Conservation (phyloP, 2,329 filamentous ascomycete genomes). For the Pestalotiopsis sp. region DNA sequence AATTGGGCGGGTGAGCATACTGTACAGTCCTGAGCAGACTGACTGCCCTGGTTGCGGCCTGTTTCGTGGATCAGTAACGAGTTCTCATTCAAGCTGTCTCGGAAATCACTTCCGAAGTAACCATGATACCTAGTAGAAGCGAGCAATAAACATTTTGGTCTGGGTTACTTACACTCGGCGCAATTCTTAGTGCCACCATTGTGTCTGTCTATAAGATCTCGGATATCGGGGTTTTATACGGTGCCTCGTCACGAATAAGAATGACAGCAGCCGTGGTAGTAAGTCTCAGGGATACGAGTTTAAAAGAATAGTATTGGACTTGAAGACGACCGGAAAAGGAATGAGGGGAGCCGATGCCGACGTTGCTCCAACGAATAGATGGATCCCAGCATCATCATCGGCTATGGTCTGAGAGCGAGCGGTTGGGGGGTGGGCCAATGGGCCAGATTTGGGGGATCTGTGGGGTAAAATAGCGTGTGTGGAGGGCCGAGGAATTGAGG, state of each 20-base stretch:
- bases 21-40: slow-evolving; percentile 87
- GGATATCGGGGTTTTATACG: background rate
- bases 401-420: background rate
- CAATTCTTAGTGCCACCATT: slow-evolving; percentile 37
- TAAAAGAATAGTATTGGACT: background rate
- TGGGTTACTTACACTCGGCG: slow-evolving; percentile 35
- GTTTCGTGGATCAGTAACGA: background rate
- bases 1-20: slow-evolving; percentile 83
- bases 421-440: background rate
- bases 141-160: too few relatives aligned
- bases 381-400: background rate
- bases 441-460: background rate
- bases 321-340: background rate
- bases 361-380: background rate
- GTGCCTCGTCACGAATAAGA: background rate
- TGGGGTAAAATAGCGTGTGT: background rate
- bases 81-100: background rate
- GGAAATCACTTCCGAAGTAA: background rate
- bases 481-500: background rate
- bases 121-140: background rate
- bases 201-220: background rate
- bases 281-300: background rate
- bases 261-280: background rate
- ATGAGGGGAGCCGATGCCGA: background rate
- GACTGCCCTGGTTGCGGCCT: slow-evolving; percentile 67